Evolutionary conservation across 371 early-diverging fungal species (phyloP).

Genomic region (Syncephalastrum contaminatum): DNA sequence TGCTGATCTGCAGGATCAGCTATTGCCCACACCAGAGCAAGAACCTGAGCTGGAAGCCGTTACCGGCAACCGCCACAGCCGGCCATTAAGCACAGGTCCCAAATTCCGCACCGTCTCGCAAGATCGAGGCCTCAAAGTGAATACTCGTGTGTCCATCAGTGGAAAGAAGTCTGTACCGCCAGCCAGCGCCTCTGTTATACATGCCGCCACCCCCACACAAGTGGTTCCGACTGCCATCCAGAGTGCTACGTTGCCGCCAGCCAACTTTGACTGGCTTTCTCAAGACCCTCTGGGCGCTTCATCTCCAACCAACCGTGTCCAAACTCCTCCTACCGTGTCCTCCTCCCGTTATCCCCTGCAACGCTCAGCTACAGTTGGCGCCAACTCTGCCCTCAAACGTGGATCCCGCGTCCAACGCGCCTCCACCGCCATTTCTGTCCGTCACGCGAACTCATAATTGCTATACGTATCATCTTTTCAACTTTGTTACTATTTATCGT

Average conservation of each 20-base stretch:
- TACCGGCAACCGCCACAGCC: background rate
- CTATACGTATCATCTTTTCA: no score
- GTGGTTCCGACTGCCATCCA: slow-evolving; percentile 14
- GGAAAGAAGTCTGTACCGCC: background rate
- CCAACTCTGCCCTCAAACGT: background rate
- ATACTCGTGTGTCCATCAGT: slow-evolving; percentile 19
- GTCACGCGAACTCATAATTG: no score
- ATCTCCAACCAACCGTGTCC: slow-evolving; percentile 28
- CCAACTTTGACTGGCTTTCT: slow-evolving; percentile 26
- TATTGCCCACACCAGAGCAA: background rate
- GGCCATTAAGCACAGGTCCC: slow-evolving; percentile 3
- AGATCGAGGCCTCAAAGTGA: slow-evolving; percentile 36
- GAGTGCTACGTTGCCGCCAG: slow-evolving; percentile 33
- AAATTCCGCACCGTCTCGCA: slow-evolving; percentile 31
- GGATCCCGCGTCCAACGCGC: no score
- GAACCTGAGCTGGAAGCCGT: background rate
- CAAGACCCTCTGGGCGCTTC: slow-evolving; percentile 25
- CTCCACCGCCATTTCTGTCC: no score
- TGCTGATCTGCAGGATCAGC: background rate
- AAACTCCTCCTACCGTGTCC: slow-evolving; percentile 5
- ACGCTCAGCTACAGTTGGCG: slow-evolving; percentile 14
- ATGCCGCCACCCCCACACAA: slow-evolving; percentile 10
- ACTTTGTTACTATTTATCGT: no score
- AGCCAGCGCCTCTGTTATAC: background rate
- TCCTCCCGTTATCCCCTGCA: slow-evolving; percentile 7